Evolutionary conservation across 129 eudicot genomes (phyloP), one percentile per base, ranked within the genome.

Genomic region (Oenanthe sinensis): DNA sequence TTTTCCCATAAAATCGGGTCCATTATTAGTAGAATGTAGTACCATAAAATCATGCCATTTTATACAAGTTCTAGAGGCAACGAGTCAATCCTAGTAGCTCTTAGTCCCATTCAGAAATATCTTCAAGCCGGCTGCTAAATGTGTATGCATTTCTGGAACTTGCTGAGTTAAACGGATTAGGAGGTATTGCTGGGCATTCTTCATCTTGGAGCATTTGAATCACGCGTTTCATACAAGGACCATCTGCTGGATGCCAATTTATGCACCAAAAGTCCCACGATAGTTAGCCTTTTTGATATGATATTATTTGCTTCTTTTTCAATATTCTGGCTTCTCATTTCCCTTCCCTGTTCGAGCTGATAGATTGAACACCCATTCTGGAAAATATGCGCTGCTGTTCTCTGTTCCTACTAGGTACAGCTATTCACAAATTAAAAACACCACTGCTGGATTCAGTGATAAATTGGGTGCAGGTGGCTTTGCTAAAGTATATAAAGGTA

Each of bases 201-300:
- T 36, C 45, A 4, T 16, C 74, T 36, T 68, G 44, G 44, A 68
- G 45, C 74, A 68, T 68, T 68, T 68, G 74, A 36, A 68, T 68
- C 44, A 68, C 74, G 20, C 20, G 74, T 36, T 68, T 68, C 74
- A 68, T 68, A 3, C 24, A 15, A 68, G 74, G 74, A 13, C 74
- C n/a, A 26, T 69, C 47, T 69, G 43, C 45, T 19, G 74, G 74
- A 69, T 68, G 74, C 74, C 74, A 68, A 30, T 19, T 40, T 68
- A 68, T 36, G 44, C 74, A 68, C 74, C 74, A n/a, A 68, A 1
- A 68, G 74, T 17, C 74, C 74, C 24, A 68, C 74, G 8, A 68
- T 68, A 3, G 74, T 36, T 1, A 68, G 24, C 74, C 36, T 68
- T 68, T 40, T 70, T 39, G 75, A 48, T 70, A 39, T 70, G 14